Evolutionary conservation across 2,329 filamentous ascomycete species (phyloP).

Genomic region (Alternaria sp.): DNA sequence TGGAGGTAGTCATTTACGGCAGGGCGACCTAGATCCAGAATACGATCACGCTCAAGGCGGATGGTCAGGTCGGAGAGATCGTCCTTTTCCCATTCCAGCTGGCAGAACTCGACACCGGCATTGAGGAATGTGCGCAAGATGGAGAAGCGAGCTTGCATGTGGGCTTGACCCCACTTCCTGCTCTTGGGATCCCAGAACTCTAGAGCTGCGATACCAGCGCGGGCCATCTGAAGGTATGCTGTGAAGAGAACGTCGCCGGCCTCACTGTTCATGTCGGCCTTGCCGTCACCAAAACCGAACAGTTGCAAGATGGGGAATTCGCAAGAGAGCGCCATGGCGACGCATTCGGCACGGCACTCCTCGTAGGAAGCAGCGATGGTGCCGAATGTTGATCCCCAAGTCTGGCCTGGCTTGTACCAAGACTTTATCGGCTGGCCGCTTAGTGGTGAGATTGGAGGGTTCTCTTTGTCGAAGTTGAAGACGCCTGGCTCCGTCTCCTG

Average conservation of each 20-base stretch:
- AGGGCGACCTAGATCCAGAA: constrained; percentile 79
- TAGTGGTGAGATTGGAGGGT: constrained; percentile 81
- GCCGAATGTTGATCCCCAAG: constrained; percentile 92
- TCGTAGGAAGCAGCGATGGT: constrained; percentile 88
- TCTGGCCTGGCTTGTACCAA: constrained; percentile 95
- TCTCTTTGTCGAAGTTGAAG: constrained; percentile 86
- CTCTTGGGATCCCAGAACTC: constrained; percentile 95
- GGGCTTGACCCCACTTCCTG: constrained; percentile 85
- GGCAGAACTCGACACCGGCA: constrained; percentile 86
- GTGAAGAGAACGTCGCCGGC: constrained; percentile 88
- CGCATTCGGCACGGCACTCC: constrained; percentile 92
- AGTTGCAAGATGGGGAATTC: constrained; percentile 89
- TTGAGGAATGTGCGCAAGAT: constrained; percentile 85
- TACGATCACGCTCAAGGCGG: constrained; percentile 83
- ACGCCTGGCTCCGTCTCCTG: constrained; percentile 83
- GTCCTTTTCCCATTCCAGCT: constrained; percentile 74
- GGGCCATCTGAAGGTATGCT: constrained; percentile 90
- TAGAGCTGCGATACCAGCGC: constrained; percentile 84
- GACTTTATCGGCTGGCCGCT: constrained; percentile 77
- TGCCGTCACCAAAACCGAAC: constrained; percentile 87
- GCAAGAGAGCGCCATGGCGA: constrained; percentile 88
- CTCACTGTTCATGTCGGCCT: constrained; percentile 71
- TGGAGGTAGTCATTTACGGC: constrained; percentile 87
- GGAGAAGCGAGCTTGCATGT: constrained; percentile 89
- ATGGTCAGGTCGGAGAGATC: constrained; percentile 84